A percentile compares a stretch with the other conserved stretches of the same genome.
Conservation (phyloP, 768 basidiomycete genomes). For the Hypholoma fasciculare region DNA sequence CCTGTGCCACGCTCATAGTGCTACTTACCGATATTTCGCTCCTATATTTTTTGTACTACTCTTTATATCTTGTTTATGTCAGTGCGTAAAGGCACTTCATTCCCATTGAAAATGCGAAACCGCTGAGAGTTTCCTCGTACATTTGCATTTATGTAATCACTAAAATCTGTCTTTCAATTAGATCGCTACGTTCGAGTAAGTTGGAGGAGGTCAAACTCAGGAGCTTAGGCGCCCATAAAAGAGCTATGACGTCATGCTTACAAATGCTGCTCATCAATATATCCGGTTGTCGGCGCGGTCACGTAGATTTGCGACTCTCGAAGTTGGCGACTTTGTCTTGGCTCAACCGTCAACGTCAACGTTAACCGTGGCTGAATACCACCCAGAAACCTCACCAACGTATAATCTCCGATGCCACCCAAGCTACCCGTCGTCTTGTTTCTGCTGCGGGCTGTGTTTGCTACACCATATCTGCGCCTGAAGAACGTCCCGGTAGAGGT, state of each 20-base stretch:
- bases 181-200: too few relatives aligned
- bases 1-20: too few relatives aligned
- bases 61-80: neutral
- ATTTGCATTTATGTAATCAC: neutral
- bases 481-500: constrained; percentile 11
- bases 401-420: constrained; percentile 4
- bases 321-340: too few relatives aligned
- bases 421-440: constrained; percentile 22
- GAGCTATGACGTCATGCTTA: neutral
- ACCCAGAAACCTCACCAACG: neutral
- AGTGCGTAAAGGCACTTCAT: too few relatives aligned
- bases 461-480: constrained; percentile 20
- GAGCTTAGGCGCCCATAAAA: too few relatives aligned
- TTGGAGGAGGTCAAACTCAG: too few relatives aligned
- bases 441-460: constrained; percentile 23
- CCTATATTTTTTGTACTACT: neutral
- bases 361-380: neutral
- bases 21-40: neutral
- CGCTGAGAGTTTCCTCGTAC: too few relatives aligned
- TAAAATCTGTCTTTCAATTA: too few relatives aligned
- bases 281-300: too few relatives aligned
- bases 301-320: too few relatives aligned
- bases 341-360: too few relatives aligned
- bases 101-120: too few relatives aligned
- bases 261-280: neutral